Evolutionary conservation across 2,329 filamentous ascomycete genomes (phyloP), one percentile per base, ranked within the genome.

Genomic region (Ceratocystis cacaofunesta): DNA sequence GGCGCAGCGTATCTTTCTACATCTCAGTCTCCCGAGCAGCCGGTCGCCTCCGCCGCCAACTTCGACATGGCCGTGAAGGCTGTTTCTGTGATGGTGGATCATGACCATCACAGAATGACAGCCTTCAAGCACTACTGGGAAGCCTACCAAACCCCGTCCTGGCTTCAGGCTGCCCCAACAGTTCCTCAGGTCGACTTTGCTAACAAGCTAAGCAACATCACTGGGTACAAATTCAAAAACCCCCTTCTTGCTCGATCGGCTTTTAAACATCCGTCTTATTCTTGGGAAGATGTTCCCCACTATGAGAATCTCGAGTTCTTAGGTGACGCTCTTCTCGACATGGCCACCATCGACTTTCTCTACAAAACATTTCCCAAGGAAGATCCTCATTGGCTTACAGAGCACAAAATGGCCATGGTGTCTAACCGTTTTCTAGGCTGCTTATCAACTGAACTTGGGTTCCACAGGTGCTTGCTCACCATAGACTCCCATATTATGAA

Each of bases 401-500:
- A 97, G 75, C 92, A 97, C 79, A 97, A 97, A 76, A 96, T 95
- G 86, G 90, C 92, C n/a, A 96, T 99, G 89, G 92, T 94, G 0
- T 94, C 90, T 64, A 99, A 99, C 76, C 91, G 92, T 68, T 99
- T 97, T 72, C 80, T 96, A 1, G 90, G 89, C 1, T 89, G 86
- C 19, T 78, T 97, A 2, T 88, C 88, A 67, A 89, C 95, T 2
- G 81, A 84, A 61, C 81, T 97, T 0, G 86, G 83, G 0, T 87
- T 97, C 65, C 85, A 96, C 72, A 82, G 79, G 61, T 86, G 92
- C 72, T 76, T 97, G 17, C 81, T 84, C 0, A 76, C 79, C 5
- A 79, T 88, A 7, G 77, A 76, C 2, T 70, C 75, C 0, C 70
- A 71, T 0, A 70, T 82, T 43, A 22, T 65, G 4, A 17, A 43